A percentile compares a stretch with the other conserved stretches of the same genome.
Evolutionary conservation across 345 rosid species (phyloP).

Genomic region (Salix caprea): DNA sequence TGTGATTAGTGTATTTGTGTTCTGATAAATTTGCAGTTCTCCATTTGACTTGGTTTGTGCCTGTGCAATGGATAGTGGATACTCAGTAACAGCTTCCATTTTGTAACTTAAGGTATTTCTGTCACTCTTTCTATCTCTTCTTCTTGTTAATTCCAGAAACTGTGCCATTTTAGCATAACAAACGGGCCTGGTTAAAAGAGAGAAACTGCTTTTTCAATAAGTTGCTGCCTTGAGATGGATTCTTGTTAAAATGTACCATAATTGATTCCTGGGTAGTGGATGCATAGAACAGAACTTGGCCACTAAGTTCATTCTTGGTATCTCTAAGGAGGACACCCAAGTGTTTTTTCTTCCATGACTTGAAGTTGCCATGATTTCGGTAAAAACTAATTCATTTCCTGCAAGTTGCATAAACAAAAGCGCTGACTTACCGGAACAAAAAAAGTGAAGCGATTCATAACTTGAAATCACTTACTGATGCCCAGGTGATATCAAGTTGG

Average conservation of each 20-base stretch:
- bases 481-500: not conserved
- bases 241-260: not conserved
- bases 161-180: not conserved
- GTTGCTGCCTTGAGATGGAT: not conserved
- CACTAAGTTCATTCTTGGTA: too few species aligned
- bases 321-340: not conserved
- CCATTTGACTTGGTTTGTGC: constrained; percentile 1
- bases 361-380: not conserved
- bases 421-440: too few species aligned
- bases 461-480: not conserved
- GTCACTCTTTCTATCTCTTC: not conserved
- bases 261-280: not conserved
- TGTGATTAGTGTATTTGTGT: not conserved
- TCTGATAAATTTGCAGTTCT: constrained; percentile 7
- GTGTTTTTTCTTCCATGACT: not conserved
- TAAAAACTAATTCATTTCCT: not conserved
- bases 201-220: not conserved
- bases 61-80: not conserved
- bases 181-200: not conserved
- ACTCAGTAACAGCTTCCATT: not conserved
- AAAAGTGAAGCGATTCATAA: not conserved
- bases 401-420: not conserved
- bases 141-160: not conserved
- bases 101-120: constrained; percentile 23
- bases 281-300: not conserved